A percentile compares a stretch with the other conserved stretches of the same genome.
Conservation (phyloP, 768 basidiomycete genomes). For the Mycena galopus region DNA sequence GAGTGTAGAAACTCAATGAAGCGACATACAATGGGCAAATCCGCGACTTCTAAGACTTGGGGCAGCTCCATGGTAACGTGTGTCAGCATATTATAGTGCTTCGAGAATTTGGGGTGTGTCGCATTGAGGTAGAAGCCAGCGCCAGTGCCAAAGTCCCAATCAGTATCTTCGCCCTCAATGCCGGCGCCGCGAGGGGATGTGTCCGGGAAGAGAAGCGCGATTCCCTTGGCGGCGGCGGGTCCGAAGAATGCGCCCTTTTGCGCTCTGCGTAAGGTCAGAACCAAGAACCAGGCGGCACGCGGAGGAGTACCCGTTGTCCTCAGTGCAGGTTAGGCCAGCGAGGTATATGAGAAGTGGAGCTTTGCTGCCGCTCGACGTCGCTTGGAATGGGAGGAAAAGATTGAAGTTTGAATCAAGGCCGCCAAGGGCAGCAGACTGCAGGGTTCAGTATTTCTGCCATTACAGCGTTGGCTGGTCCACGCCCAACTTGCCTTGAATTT, state of each 20-base stretch:
- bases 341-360: conserved; percentile 86
- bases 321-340: conserved; percentile 90
- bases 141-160: conserved; percentile 95
- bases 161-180: conserved; percentile 81
- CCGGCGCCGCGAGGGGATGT: conserved; percentile 95
- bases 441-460: conserved; percentile 26
- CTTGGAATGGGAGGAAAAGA: conserved; percentile 83
- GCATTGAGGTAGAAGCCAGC: conserved; percentile 98
- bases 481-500: conserved; percentile 74
- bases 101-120: conserved; percentile 77
- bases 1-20: background rate
- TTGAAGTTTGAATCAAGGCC: conserved; percentile 85
- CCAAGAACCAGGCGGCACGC: background rate
- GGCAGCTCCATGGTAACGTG: conserved; percentile 90
- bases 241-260: conserved; percentile 95
- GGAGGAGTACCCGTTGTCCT: conserved; percentile 84
- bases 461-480: background rate
- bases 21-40: conserved; percentile 79
- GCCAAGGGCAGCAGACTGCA: conserved; percentile 79
- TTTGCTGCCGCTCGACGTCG: conserved; percentile 59
- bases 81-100: conserved; percentile 91
- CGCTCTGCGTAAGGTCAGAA: conserved; percentile 61
- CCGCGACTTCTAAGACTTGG: conserved; percentile 76
- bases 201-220: conserved; percentile 95
- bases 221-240: conserved; percentile 86